These are phyloP conservation scores for Geosmithia putterillii DNA, from an alignment of 2,329 filamentous ascomycete genomes.

Conservation along the genomic window DNA sequence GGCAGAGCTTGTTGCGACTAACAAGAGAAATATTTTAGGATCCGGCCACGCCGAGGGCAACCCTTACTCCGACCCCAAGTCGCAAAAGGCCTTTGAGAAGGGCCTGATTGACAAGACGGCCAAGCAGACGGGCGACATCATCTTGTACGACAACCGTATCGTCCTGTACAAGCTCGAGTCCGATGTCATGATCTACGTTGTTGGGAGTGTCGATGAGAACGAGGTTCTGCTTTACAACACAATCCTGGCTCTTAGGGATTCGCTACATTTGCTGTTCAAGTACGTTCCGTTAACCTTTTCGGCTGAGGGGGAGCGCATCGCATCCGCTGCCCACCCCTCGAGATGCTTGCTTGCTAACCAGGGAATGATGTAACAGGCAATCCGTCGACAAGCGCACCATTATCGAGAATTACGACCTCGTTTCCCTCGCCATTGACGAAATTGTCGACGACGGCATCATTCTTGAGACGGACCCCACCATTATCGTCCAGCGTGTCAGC, in stretches of 20 bases:
- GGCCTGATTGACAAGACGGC: slow-evolving; percentile 89
- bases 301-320: no score
- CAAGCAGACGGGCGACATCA: slow-evolving; percentile 91
- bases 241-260: slow-evolving; percentile 79
- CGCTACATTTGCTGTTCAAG: slow-evolving; percentile 86
- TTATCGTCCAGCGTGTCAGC: slow-evolving; percentile 86
- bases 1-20: slow-evolving; percentile 8
- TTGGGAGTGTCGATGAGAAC: slow-evolving; percentile 87
- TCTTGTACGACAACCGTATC: slow-evolving; percentile 92
- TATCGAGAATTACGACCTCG: slow-evolving; percentile 96
- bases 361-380: slow-evolving; percentile 44
- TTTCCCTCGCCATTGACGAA: slow-evolving; percentile 88
- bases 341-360: slow-evolving; percentile 1
- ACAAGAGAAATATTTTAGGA: slow-evolving; percentile 16
- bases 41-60: slow-evolving; percentile 43
- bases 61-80: slow-evolving; percentile 79
- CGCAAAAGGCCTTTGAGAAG: slow-evolving; percentile 95
- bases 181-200: slow-evolving; percentile 91
- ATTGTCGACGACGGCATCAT: slow-evolving; percentile 93
- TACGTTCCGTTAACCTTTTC: slow-evolving; percentile 37
- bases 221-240: slow-evolving; percentile 95
- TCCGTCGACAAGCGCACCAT: slow-evolving; percentile 96
- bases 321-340: not conserved
- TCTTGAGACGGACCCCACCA: slow-evolving; percentile 90
- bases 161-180: slow-evolving; percentile 97